A percentile compares a stretch with the other conserved stretches of the same genome.
phyloP scores from a whole-genome alignment of 148 eudicot species.

The Vaccinium corymbosum region DNA sequence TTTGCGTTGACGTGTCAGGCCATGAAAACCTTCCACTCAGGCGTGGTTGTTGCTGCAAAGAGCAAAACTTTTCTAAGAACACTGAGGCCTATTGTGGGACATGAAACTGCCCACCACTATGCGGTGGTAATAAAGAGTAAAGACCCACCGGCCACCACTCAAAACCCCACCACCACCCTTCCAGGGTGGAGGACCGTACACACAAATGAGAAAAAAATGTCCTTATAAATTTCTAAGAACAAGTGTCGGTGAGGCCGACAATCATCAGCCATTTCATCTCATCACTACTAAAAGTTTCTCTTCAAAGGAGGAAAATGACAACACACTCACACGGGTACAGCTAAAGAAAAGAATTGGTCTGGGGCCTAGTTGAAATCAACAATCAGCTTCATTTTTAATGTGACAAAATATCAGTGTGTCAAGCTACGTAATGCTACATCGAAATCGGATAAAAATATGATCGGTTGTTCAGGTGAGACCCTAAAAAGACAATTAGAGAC shows the following conservation, averaged over 20 bases:
- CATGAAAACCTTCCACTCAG: neutral
- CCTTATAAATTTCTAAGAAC: constrained; percentile 15
- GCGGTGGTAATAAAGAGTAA: neutral
- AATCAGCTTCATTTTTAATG: neutral
- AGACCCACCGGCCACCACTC: neutral
- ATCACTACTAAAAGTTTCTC: neutral
- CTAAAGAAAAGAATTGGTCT: neutral
- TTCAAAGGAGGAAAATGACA: constrained; percentile 28
- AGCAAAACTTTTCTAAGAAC: constrained; percentile 1
- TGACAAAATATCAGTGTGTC: neutral
- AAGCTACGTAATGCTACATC: neutral
- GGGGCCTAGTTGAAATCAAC: constrained; percentile 1
- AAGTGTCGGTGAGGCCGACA: constrained; percentile 31
- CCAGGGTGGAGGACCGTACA: neutral
- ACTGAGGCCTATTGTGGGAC: neutral
- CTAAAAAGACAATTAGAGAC: neutral
- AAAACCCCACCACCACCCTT: neutral
- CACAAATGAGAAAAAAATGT: constrained; percentile 18
- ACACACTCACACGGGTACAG: constrained; percentile 18
- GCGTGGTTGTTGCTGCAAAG: neutral
- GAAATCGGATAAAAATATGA: neutral
- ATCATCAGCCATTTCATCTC: constrained; percentile 5
- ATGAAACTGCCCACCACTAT: neutral
- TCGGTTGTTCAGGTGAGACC: neutral
- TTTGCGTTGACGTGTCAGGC: neutral